Evolutionary conservation across 148 eudicot species (phyloP).

Genomic region (Cornus suecica): DNA sequence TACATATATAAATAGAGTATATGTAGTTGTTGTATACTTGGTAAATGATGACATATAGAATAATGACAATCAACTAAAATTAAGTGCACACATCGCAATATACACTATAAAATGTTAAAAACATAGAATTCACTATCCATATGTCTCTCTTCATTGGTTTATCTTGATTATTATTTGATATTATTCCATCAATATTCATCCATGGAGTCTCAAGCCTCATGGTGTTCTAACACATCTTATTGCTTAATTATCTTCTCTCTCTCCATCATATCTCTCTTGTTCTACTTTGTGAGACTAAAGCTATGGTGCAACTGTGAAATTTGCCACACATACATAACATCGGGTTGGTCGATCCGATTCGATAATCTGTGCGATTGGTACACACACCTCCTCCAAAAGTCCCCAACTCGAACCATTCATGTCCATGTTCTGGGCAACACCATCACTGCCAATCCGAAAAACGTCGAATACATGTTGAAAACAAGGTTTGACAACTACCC

Average conservation of each 20-base stretch:
- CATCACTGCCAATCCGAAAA: slow-evolving; percentile 54
- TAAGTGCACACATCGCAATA: no score
- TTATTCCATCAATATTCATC: slow-evolving; percentile 8
- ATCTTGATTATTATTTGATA: background rate
- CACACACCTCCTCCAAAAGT: slow-evolving; percentile 54
- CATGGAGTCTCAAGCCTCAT: slow-evolving; percentile 26
- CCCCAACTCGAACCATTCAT: slow-evolving; percentile 56
- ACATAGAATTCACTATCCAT: background rate
- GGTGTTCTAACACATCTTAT: slow-evolving; percentile 11
- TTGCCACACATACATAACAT: slow-evolving; percentile 46
- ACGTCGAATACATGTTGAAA: slow-evolving; percentile 67
- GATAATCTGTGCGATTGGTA: slow-evolving; percentile 71
- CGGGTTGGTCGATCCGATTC: slow-evolving; percentile 42
- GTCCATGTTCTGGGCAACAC: slow-evolving; percentile 60
- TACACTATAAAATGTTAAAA: background rate
- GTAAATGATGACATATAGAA: no score
- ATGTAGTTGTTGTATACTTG: no score
- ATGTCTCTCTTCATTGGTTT: slow-evolving; percentile 13
- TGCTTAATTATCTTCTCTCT: background rate
- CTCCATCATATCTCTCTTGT: slow-evolving; percentile 6
- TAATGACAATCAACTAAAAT: no score
- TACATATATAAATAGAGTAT: no score
- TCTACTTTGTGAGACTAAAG: slow-evolving; percentile 18
- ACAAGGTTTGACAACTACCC: slow-evolving; percentile 66
- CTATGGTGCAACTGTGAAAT: slow-evolving; percentile 53